These are phyloP conservation scores for Triticum monococcum DNA, from an alignment of 176 grass and related monocot genomes.

Conservation along the genomic window DNA sequence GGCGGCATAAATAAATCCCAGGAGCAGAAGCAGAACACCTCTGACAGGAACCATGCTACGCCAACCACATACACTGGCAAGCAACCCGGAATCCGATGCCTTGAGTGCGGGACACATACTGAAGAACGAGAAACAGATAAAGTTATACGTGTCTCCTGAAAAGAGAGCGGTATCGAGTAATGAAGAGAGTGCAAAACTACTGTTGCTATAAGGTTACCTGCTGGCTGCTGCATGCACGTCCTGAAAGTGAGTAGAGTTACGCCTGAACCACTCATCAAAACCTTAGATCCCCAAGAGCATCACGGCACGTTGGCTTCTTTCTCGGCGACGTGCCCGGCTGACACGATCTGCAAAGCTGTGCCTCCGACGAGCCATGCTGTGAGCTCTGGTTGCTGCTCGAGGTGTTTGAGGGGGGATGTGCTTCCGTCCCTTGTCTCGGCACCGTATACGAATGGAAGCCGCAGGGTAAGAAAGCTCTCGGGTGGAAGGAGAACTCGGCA, in stretches of 20 bases:
- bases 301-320: slow-evolving; percentile 21
- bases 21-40: slow-evolving; percentile 16
- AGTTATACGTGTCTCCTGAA: neutral
- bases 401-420: slow-evolving; percentile 52
- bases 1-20: neutral
- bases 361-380: slow-evolving; percentile 93
- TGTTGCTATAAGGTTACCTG: slow-evolving; percentile 21
- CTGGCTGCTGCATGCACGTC: neutral
- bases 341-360: slow-evolving; percentile 74
- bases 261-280: neutral
- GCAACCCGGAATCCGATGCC: neutral
- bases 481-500: slow-evolving; percentile 81
- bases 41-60: neutral
- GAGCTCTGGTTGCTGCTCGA: slow-evolving; percentile 66
- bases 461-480: slow-evolving; percentile 89
- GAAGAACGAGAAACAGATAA: neutral
- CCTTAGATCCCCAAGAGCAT: slow-evolving; percentile 12
- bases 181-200: neutral
- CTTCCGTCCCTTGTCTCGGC: slow-evolving; percentile 61
- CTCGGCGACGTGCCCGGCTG: slow-evolving; percentile 45
- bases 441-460: slow-evolving; percentile 88
- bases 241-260: slow-evolving; percentile 3
- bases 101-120: slow-evolving; percentile 14
- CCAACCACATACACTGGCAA: neutral
- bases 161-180: neutral